Percentiles rank a stretch among this genome's conserved stretches.
Evolutionary conservation across 2,329 filamentous ascomycete genomes (phyloP).

Genomic region (Didymella pomorum): DNA sequence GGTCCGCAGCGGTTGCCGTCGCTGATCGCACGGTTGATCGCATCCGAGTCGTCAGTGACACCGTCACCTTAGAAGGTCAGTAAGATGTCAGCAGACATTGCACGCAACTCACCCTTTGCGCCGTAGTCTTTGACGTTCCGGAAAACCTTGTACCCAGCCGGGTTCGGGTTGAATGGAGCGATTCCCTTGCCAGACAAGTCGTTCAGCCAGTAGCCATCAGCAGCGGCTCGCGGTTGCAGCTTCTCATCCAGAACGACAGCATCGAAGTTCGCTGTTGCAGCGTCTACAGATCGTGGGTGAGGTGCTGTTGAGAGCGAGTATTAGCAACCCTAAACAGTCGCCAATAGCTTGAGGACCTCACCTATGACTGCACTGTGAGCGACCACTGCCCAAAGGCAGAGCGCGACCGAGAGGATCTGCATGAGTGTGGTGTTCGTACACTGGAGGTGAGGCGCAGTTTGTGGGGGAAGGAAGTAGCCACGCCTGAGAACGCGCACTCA

Average conservation of each 20-base stretch:
- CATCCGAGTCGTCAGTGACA: slow-evolving; percentile 59
- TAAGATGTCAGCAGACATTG: not conserved
- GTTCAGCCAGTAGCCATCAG: slow-evolving; percentile 53
- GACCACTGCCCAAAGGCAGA: slow-evolving; percentile 43
- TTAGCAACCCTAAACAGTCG: slow-evolving; percentile 16
- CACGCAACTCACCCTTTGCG: slow-evolving; percentile 46
- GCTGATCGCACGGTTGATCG: slow-evolving; percentile 61
- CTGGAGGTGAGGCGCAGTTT: slow-evolving; percentile 2
- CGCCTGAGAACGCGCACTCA: not conserved
- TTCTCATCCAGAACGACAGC: slow-evolving; percentile 10
- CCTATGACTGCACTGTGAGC: slow-evolving; percentile 29
- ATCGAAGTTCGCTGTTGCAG: slow-evolving; percentile 1
- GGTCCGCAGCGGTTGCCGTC: slow-evolving; percentile 55
- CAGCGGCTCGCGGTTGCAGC: slow-evolving; percentile 11
- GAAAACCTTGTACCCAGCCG: slow-evolving; percentile 53
- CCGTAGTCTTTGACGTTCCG: slow-evolving; percentile 57
- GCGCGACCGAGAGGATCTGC: slow-evolving; percentile 34
- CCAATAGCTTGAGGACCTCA: not conserved
- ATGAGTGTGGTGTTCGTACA: slow-evolving; percentile 22
- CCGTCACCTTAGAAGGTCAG: slow-evolving; percentile 45
- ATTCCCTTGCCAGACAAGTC: slow-evolving; percentile 55
- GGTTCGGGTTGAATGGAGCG: slow-evolving; percentile 51
- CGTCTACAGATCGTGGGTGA: slow-evolving; percentile 11
- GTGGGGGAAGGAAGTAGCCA: not conserved
- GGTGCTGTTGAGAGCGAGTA: slow-evolving; percentile 19